Percentiles rank a stretch among this genome's conserved stretches.
Evolutionary conservation across 306 rosid genomes (phyloP).

Genomic region (Vigna nakashimae): DNA sequence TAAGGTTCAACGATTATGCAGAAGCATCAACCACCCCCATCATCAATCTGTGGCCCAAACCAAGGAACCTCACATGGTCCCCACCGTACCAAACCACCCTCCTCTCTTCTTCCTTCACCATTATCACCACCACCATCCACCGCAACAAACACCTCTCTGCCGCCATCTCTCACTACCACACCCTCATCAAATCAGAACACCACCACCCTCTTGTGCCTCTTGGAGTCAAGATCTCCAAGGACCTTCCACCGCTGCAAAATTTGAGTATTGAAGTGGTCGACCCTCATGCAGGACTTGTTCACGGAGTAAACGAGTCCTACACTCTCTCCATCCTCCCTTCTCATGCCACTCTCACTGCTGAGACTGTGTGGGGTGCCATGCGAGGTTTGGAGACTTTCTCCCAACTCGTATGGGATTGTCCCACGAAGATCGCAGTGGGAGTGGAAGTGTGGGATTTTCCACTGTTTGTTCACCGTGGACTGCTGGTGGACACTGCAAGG

Average conservation of each 20-base stretch:
- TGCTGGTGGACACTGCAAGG: slow-evolving; percentile 81
- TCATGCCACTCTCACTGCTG: slow-evolving; percentile 49
- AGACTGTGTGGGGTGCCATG: slow-evolving; percentile 81
- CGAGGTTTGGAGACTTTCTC: slow-evolving; percentile 85
- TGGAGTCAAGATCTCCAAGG: slow-evolving; percentile 36
- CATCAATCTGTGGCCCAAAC: slow-evolving; percentile 83
- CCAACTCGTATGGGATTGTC: slow-evolving; percentile 77
- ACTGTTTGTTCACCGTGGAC: slow-evolving; percentile 61
- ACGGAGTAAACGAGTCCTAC: slow-evolving; percentile 80
- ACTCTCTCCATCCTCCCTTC: slow-evolving; percentile 54
- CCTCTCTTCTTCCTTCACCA: slow-evolving; percentile 70
- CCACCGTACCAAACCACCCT: slow-evolving; percentile 53
- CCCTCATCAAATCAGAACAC: slow-evolving; percentile 65
- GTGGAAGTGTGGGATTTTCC: slow-evolving; percentile 67
- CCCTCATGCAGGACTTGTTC: slow-evolving; percentile 53
- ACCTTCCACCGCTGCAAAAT: slow-evolving; percentile 53
- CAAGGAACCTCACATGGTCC: slow-evolving; percentile 68
- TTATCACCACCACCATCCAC: slow-evolving; percentile 51
- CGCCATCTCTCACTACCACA: slow-evolving; percentile 62
- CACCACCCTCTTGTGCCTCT: slow-evolving; percentile 61
- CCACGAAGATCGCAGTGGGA: slow-evolving; percentile 56
- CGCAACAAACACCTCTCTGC: slow-evolving; percentile 56
- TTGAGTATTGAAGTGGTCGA: slow-evolving; percentile 53
- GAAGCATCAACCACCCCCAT: slow-evolving; percentile 7
- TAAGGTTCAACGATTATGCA: not conserved